Evolutionary conservation across 805 yeast genomes (phyloP), one percentile per base, ranked within the genome.

Genomic region (Starmerella potacharoeniae): DNA sequence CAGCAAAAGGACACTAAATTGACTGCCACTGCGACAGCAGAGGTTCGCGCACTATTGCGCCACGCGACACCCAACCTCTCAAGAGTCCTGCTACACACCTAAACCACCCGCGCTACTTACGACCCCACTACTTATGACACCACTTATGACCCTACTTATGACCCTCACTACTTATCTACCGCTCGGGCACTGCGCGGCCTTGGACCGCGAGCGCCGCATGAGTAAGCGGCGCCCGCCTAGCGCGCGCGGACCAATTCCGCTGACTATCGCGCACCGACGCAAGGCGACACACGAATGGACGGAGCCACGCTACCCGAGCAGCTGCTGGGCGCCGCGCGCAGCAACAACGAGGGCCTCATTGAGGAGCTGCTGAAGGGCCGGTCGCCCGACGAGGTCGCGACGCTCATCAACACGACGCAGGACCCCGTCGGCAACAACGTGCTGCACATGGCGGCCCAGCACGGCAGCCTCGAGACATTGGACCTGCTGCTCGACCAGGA

Each of bases 241-340:
- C 22, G 22, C 22, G 22, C 22, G 22, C 22, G n/a, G 37, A 2
- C 37, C 14, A 35, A 35, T 2, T 35, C 37, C 14, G 37, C 37
- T 35, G 37, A 35, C 37, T 35, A 35, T 35, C 37, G 10, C 37
- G 14, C 14, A 11, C 14, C 37, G 41, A 37, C 41, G 41, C n/a
- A 40, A 22, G 43, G 6, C 14, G 39, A 36, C 22, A 9, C 42
- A 33, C 39, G 39, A 33, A 59, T 59, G 62, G 80, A 78, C 59
- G 96, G 96, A 43, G 97, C 97, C 6, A 75, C 85, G 7, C 76
- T 76, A 55, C 70, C 77, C 22, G 91, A 91, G 68, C 96, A 87
- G 71, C 70, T 91, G 48, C 73, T 93, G 44, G 97, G 91, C 62
- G 82, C 91, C 3, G 82, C 95, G 8, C 81, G 97, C 66, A 76